Conservation (phyloP, 164 flowering plant species). For the Tinospora cordifolia region DNA sequence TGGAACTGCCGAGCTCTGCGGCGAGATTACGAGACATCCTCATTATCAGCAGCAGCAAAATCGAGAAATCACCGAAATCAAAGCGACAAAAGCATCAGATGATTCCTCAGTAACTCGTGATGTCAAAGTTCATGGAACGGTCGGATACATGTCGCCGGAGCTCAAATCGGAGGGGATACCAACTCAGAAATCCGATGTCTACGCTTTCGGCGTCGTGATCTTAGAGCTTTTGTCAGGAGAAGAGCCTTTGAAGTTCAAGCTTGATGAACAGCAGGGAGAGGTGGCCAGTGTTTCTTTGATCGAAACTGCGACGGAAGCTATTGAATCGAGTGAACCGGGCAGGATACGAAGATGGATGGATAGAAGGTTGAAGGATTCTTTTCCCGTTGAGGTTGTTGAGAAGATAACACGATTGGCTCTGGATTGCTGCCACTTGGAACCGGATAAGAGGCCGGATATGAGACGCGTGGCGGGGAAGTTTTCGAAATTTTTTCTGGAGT, state of each 20-base stretch:
- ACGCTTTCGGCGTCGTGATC: slow-evolving; percentile 68
- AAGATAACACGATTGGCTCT: slow-evolving; percentile 45
- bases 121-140: slow-evolving; percentile 50
- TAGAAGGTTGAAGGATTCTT: slow-evolving; percentile 65
- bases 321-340: slow-evolving; percentile 26
- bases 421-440: slow-evolving; percentile 61
- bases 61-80: neutral
- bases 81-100: neutral
- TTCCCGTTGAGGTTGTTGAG: slow-evolving; percentile 65
- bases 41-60: neutral
- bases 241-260: slow-evolving; percentile 40
- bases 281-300: slow-evolving; percentile 44
- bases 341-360: slow-evolving; percentile 64
- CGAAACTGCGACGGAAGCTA: slow-evolving; percentile 46
- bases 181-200: slow-evolving; percentile 53
- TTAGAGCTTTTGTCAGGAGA: slow-evolving; percentile 63
- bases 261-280: slow-evolving; percentile 34
- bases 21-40: slow-evolving; percentile 33
- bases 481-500: slow-evolving; percentile 56
- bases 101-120: slow-evolving; percentile 13
- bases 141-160: slow-evolving; percentile 86
- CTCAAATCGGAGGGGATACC: slow-evolving; percentile 33
- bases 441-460: slow-evolving; percentile 63
- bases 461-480: slow-evolving; percentile 40
- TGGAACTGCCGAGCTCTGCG: slow-evolving; percentile 68